Evolutionary conservation across 2,329 filamentous ascomycete species (phyloP).

Genomic region (Cladorrhinum sp.): DNA sequence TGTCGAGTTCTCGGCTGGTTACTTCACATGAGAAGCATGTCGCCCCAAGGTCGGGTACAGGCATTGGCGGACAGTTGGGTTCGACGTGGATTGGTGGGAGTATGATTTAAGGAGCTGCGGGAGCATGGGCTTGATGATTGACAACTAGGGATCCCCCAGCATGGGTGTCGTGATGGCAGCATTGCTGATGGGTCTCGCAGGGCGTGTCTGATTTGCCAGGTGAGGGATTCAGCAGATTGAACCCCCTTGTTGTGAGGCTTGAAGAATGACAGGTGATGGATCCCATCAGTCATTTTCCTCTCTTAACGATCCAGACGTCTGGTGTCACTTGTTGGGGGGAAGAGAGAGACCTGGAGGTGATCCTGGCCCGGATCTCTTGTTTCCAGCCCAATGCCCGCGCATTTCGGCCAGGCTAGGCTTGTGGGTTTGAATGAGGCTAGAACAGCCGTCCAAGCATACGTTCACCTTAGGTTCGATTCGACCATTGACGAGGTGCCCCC

Average conservation of each 20-base stretch:
- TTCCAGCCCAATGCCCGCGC: neutral
- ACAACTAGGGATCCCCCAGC: neutral
- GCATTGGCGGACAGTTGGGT: neutral
- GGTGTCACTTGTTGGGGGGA: neutral
- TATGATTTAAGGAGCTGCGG: neutral
- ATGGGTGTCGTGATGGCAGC: neutral
- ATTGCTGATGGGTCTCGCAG: neutral
- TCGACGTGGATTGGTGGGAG: neutral
- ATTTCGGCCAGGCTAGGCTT: neutral
- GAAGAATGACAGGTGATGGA: neutral
- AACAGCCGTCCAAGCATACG: neutral
- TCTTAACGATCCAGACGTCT: neutral
- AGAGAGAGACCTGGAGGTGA: neutral
- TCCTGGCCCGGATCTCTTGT: neutral
- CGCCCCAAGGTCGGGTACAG: neutral
- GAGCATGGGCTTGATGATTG: neutral
- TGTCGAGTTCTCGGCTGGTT: neutral
- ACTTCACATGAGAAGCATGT: neutral
- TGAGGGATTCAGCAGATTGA: neutral
- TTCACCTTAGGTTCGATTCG: neutral
- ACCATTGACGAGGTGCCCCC: neutral
- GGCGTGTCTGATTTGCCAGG: neutral
- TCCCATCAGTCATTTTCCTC: neutral
- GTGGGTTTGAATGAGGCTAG: neutral
- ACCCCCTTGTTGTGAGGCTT: neutral